Percentiles rank a stretch among this genome's conserved stretches.
phyloP scores from a whole-genome alignment of 257 asterid genomes.

The Plantago major region DNA sequence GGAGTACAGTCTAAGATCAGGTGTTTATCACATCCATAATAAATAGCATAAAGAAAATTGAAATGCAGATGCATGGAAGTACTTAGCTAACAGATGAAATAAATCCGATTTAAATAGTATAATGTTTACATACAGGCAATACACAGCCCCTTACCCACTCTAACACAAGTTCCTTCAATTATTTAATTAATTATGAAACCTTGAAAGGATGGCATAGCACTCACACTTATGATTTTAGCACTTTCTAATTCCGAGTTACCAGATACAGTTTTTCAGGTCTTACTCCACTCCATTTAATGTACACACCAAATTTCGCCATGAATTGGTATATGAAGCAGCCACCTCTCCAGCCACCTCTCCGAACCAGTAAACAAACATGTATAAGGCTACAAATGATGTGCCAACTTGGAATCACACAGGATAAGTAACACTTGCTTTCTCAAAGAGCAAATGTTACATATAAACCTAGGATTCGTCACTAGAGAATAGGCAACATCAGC shows the following conservation, averaged over 20 bases:
- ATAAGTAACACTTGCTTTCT: too few relatives aligned
- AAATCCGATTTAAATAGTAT: too few relatives aligned
- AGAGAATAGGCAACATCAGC: slow-evolving; percentile 2
- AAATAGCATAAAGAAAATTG: slow-evolving; percentile 4
- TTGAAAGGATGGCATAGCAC: too few relatives aligned
- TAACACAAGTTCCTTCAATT: too few relatives aligned
- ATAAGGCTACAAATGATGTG: too few relatives aligned
- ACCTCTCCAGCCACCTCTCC: neutral
- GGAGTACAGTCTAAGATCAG: slow-evolving; percentile 3
- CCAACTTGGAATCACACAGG: too few relatives aligned
- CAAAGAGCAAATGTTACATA: neutral
- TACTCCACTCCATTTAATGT: neutral
- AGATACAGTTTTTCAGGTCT: neutral
- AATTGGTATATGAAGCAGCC: neutral
- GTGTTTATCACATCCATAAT: slow-evolving; percentile 15
- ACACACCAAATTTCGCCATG: neutral
- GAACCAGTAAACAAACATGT: too few relatives aligned
- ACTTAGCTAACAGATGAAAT: too few relatives aligned
- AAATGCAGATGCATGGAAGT: neutral
- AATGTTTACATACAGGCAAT: neutral
- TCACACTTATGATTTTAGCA: too few relatives aligned
- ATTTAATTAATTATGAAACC: too few relatives aligned
- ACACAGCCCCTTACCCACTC: neutral
- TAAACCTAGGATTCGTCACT: neutral
- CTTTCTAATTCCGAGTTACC: too few relatives aligned